phyloP scores from a whole-genome alignment of 2,329 filamentous ascomycete genomes.

The Parafenestella ontariensis region DNA sequence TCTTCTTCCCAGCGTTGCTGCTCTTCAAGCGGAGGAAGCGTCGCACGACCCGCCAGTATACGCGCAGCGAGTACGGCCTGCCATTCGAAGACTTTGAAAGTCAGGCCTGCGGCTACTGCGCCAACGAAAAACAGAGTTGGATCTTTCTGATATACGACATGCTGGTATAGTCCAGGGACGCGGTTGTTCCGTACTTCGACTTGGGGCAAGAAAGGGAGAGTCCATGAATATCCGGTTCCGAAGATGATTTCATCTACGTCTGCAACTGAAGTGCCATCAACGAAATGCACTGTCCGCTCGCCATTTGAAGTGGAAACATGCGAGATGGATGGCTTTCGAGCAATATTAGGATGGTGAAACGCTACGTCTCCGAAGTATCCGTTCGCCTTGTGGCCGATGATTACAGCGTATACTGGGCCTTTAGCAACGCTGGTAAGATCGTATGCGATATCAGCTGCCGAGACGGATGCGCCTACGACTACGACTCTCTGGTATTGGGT shows the following conservation, averaged over 20 bases:
- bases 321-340: conserved; percentile 57
- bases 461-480: conserved; percentile 70
- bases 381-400: conserved; percentile 60
- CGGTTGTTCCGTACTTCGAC: conserved; percentile 63
- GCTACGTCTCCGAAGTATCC: conserved; percentile 66
- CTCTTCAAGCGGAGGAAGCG: conserved; percentile 57
- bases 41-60: conserved; percentile 62
- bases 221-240: conserved; percentile 72
- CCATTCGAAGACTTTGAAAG: conserved; percentile 74
- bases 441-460: conserved; percentile 67
- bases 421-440: conserved; percentile 58
- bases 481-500: conserved; percentile 59
- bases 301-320: conserved; percentile 46
- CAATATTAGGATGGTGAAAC: conserved; percentile 65
- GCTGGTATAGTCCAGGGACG: conserved; percentile 64
- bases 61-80: conserved; percentile 69
- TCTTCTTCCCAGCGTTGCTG: conserved; percentile 65
- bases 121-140: conserved; percentile 65
- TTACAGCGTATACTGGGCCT: conserved; percentile 61
- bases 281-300: conserved; percentile 61
- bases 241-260: conserved; percentile 70
- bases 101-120: conserved; percentile 60
- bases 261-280: conserved; percentile 60
- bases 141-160: conserved; percentile 63
- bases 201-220: conserved; percentile 61